Conservation (phyloP, 2,329 filamentous ascomycete species). For the Botryosphaeria dothidea region DNA sequence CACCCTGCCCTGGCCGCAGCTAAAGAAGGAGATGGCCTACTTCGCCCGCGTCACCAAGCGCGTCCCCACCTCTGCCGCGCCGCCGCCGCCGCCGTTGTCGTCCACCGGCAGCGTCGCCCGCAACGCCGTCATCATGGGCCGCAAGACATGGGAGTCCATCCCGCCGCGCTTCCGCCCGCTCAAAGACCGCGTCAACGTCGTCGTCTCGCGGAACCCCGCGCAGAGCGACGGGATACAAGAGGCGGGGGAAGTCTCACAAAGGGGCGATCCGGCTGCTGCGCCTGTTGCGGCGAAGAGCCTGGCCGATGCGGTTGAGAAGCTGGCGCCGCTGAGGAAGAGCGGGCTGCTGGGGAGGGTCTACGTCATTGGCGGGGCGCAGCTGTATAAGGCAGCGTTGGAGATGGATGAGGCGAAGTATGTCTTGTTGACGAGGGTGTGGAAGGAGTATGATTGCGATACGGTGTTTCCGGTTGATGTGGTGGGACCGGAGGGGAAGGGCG, state of each 20-base stretch:
- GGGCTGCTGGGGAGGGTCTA: constrained; percentile 62
- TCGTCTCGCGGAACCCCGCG: constrained; percentile 61
- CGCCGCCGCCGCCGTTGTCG: constrained; percentile 22
- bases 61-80: constrained; percentile 29
- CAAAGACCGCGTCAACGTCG: constrained; percentile 75
- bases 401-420: constrained; percentile 61
- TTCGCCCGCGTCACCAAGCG: constrained; percentile 88
- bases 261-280: not conserved
- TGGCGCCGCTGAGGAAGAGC: constrained; percentile 22
- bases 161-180: constrained; percentile 77
- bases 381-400: constrained; percentile 73
- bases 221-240: not conserved
- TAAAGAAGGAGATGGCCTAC: constrained; percentile 91
- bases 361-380: constrained; percentile 86
- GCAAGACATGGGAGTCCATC: constrained; percentile 95
- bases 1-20: constrained; percentile 81
- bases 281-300: not conserved
- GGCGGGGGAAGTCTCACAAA: not conserved
- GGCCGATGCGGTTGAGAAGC: not conserved
- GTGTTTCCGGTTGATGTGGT: constrained; percentile 66
- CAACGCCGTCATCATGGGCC: constrained; percentile 88
- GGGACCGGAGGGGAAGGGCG: constrained; percentile 32
- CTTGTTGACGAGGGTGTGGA: constrained; percentile 67
- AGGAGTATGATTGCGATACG: constrained; percentile 75
- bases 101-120: constrained; percentile 27